Evolutionary conservation across 2,329 filamentous ascomycete species (phyloP).

Genomic region (Clathrospora elynae): DNA sequence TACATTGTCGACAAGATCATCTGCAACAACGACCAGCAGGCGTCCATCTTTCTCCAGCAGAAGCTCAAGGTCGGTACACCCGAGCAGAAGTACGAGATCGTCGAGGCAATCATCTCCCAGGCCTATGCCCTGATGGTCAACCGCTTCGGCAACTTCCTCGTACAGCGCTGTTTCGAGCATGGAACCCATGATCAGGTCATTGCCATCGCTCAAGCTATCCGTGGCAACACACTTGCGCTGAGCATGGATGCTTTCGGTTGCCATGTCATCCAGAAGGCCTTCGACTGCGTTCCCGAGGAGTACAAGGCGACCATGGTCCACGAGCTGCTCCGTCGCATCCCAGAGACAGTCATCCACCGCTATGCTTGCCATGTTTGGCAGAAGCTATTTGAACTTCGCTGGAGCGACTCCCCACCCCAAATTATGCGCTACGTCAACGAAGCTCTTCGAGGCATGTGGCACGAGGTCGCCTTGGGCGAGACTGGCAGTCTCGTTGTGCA

Average conservation of each 20-base stretch:
- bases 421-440: conserved; percentile 99
- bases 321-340: conserved; percentile 90
- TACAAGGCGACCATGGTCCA: conserved; percentile 99
- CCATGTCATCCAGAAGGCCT: conserved; percentile 97
- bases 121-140: conserved; percentile 98
- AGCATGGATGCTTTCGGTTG: conserved; percentile 99
- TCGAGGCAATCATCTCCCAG: conserved; percentile 92
- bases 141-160: conserved; percentile 96
- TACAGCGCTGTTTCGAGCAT: conserved; percentile 98
- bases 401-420: conserved; percentile 91
- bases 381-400: conserved; percentile 96
- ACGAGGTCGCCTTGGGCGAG: conserved; percentile 95
- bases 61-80: conserved; percentile 96
- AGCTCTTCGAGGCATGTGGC: conserved; percentile 94
- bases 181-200: conserved; percentile 91
- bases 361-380: conserved; percentile 99
- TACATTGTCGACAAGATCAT: conserved; percentile 99
- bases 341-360: conserved; percentile 96
- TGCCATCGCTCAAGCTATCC: conserved; percentile 91
- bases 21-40: conserved; percentile 98
- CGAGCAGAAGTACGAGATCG: conserved; percentile 96
- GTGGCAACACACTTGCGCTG: conserved; percentile 88
- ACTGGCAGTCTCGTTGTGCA: conserved; percentile 97
- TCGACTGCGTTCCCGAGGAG: conserved; percentile 95
- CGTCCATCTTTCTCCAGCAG: conserved; percentile 97